Base-by-base conservation (phyloP, 352 stramenopile species). In the Phytophthora constricta region DNA sequence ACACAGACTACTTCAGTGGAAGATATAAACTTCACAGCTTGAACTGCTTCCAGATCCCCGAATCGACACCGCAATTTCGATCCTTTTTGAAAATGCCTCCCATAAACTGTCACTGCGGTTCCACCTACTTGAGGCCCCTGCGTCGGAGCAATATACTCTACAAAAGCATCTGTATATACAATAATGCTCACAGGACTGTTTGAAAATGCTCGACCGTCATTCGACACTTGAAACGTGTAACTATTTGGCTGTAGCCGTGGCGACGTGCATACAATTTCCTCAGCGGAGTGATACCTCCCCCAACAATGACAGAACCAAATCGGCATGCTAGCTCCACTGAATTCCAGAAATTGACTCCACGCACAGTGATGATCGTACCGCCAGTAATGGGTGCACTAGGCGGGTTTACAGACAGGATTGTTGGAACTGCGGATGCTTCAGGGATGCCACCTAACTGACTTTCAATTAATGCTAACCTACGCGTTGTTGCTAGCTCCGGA, bases 71-170 rank as follows among this genome's bases (percentile, higher is more conserved):
- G 61, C 34, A 96, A 68, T 2, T 47, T n/a, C 0, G 68, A 67
- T 13, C 77, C 77, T 10, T 73, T 75, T 25, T 58, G 76, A 58
- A 98, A 98, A 53, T 97, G 76, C 58, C 82, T 84, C 10, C 95
- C 94, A 20, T 89, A 80, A 4, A 98, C 66, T 25, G 76, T 97
- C 13, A 98, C 87, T 3, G 72, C 58, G 1, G 93, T 98, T 25
- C 82, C 91, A 31, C 92, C 93, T 19, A 65, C 76, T 52, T 86
- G 68, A 22, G 92, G 87, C 0, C 95, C 95, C 31, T 85, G 79
- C 2, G 60, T 72, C 20, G 95, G 95, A 17, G 58, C 64, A 33
- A 97, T 90, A 5, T 71, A 74, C 5, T 88, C 73, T 9, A 97
- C 73, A 47, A 84, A 90, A 0, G 82, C 74, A 51, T 96, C 84